Conservation (phyloP, 805 yeast species). For the Candida sanyiensis region DNA sequence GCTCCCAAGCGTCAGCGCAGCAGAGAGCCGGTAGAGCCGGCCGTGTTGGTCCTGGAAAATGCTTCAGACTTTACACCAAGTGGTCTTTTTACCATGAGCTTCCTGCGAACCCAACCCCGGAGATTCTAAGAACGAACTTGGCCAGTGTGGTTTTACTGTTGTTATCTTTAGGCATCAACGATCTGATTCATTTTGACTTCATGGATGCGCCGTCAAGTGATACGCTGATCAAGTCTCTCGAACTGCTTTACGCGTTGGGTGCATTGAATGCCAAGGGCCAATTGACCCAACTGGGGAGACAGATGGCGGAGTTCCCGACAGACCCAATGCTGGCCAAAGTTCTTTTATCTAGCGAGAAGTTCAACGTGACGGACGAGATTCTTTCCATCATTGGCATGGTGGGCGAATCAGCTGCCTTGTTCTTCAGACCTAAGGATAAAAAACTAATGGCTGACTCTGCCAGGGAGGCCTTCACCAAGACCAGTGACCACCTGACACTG, state of each 20-base stretch:
- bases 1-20: slow-evolving; percentile 92
- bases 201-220: slow-evolving; percentile 84
- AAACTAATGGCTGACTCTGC: slow-evolving; percentile 61
- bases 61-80: slow-evolving; percentile 84
- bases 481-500: slow-evolving; percentile 73
- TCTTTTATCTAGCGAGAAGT: slow-evolving; percentile 54
- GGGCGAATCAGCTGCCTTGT: slow-evolving; percentile 68
- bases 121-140: slow-evolving; percentile 80
- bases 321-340: slow-evolving; percentile 86
- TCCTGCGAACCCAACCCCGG: slow-evolving; percentile 79
- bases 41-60: slow-evolving; percentile 94
- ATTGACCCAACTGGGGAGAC: slow-evolving; percentile 69
- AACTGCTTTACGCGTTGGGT: slow-evolving; percentile 77
- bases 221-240: slow-evolving; percentile 68
- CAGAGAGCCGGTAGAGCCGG: slow-evolving; percentile 99
- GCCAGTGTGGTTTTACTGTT: slow-evolving; percentile 70
- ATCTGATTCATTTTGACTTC: slow-evolving; percentile 77
- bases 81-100: slow-evolving; percentile 75
- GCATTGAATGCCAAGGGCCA: slow-evolving; percentile 79
- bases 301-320: slow-evolving; percentile 89
- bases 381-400: slow-evolving; percentile 77
- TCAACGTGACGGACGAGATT: slow-evolving; percentile 60
- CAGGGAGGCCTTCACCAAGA: slow-evolving; percentile 46
- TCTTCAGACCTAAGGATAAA: slow-evolving; percentile 64
- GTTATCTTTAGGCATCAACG: slow-evolving; percentile 79